Conservation (phyloP, 805 yeast genomes). For the Candida yuanshanica region DNA sequence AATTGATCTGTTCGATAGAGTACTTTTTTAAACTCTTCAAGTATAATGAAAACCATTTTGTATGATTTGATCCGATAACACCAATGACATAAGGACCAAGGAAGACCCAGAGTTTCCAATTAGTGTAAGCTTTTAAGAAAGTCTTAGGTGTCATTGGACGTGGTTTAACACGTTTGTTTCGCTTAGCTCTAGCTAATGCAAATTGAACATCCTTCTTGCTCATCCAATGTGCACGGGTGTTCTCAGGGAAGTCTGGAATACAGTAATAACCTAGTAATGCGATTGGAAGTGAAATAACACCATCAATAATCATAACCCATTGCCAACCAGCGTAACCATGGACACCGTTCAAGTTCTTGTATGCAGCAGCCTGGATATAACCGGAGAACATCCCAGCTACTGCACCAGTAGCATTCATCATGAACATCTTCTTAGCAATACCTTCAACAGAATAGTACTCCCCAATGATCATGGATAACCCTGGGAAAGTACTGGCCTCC, state of each 20-base stretch:
- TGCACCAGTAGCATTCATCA: constrained; percentile 9
- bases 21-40: constrained; percentile 1
- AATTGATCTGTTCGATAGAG: constrained; percentile 3
- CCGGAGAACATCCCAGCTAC: constrained; percentile 51
- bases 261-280: constrained; percentile 2
- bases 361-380: constrained; percentile 53
- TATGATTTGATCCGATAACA: neutral
- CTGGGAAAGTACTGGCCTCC: constrained; percentile 5
- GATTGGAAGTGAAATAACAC: neutral
- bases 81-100: constrained; percentile 2
- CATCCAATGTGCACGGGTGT: constrained; percentile 7
- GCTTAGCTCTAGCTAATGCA: constrained; percentile 32
- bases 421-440: constrained; percentile 4
- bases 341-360: constrained; percentile 39
- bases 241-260: constrained; percentile 32
- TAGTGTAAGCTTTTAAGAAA: constrained; percentile 32
- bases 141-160: constrained; percentile 44
- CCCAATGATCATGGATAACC: constrained; percentile 1
- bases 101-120: constrained; percentile 37
- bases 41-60: constrained; percentile 1
- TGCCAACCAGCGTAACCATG: constrained; percentile 59
- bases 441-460: constrained; percentile 2
- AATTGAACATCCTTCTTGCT: constrained; percentile 8
- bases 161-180: constrained; percentile 36
- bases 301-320: constrained; percentile 34